Evolutionary conservation across 73 alveolate genomes (phyloP), one percentile per base, ranked within the genome.

Genomic region (Blepharisma stoltei): DNA sequence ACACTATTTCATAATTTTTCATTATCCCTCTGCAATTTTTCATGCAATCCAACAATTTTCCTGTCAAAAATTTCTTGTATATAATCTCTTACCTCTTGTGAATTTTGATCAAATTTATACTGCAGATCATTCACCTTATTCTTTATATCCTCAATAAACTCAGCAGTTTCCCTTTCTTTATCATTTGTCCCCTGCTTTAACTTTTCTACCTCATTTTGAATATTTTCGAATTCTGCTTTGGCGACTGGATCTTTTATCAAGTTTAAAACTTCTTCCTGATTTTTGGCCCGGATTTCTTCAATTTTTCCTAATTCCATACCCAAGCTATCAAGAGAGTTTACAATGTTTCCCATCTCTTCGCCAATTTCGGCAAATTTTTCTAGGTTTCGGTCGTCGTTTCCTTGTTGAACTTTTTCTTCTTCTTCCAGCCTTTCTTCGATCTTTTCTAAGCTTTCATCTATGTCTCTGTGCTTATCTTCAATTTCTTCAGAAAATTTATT

Each of bases 11-110:
- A 60, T 14, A 60, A 25, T 18, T 25, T 60, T 25, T 60, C 73
- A 44, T 87, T 87, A 54, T 87, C 90, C 41, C 67, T 78, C 54
- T 81, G 82, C 6, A 87, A 71, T 48, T 66, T 75, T 77, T 87
- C 94, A 44, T 84, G 81, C 7, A 83, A 84, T 6, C 55, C 70
- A 32, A 70, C 67, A 23, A 87, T 66, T 78, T 87, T 87, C 60
- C 80, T 32, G 41, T 87, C 90, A 18, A 87, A 50, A 44, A 71
- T 53, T 67, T 83, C 89, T 6, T 82, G 55, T 9, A 82, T 25
- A 14, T 14, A 25, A 14, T 14, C n/a, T 25, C 23, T 60, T n/a
- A 9, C 14, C 23, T 60, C 73, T 18, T 60, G 46, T 20, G 73
- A 18, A 18, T 14, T 8, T 25, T 60, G 14, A 9, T n/a, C 23